Percentiles rank a stretch among this genome's conserved stretches.
These are phyloP conservation scores for Zymoseptoria passerinii DNA, from an alignment of 2,329 filamentous ascomycete species.

Conservation along the genomic window DNA sequence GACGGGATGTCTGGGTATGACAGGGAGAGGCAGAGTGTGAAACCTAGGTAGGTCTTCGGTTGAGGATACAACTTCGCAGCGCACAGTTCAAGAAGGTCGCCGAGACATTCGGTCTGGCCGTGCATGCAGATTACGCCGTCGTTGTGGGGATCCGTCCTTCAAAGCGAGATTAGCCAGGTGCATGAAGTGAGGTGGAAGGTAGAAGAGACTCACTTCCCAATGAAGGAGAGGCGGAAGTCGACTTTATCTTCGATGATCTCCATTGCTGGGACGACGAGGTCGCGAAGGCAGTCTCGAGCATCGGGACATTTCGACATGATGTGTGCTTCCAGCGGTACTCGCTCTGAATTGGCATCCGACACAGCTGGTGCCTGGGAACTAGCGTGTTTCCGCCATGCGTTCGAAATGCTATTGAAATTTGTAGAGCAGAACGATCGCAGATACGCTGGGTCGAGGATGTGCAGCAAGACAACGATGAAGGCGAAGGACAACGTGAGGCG, in stretches of 20 bases:
- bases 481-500: constrained; percentile 19
- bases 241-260: constrained; percentile 72
- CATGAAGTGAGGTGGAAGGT: constrained; percentile 1
- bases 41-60: constrained; percentile 81
- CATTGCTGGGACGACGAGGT: constrained; percentile 82
- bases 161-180: background rate
- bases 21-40: constrained; percentile 78
- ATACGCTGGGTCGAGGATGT: background rate
- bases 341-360: background rate
- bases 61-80: constrained; percentile 74
- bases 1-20: constrained; percentile 72
- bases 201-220: constrained; percentile 57
- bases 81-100: constrained; percentile 91
- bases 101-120: constrained; percentile 81
- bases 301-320: constrained; percentile 96
- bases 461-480: constrained; percentile 18
- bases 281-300: constrained; percentile 69
- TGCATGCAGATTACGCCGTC: constrained; percentile 84
- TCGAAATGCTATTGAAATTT: background rate
- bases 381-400: constrained; percentile 16
- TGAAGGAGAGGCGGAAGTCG: constrained; percentile 83
- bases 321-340: constrained; percentile 79
- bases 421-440: constrained; percentile 12
- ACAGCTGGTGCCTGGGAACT: constrained; percentile 14
- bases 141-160: constrained; percentile 52